These are phyloP conservation scores for Chalciporus chontae DNA, from an alignment of 768 basidiomycete species.

Conservation along the genomic window DNA sequence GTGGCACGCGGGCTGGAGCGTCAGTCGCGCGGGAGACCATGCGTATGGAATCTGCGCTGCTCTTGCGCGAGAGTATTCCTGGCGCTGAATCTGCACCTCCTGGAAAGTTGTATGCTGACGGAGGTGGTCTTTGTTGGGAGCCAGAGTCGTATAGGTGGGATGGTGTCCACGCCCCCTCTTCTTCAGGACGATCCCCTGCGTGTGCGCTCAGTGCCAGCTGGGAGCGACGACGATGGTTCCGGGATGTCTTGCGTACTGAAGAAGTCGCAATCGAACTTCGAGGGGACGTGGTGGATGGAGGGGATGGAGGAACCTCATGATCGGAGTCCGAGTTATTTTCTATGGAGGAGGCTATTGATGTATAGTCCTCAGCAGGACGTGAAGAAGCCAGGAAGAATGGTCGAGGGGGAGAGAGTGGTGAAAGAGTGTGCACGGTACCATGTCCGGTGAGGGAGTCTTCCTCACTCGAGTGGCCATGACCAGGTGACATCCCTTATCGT, in stretches of 20 bases:
- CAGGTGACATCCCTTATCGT: conserved; percentile 12
- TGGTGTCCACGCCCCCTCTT: conserved; percentile 18
- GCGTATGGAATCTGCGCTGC: conserved; percentile 40
- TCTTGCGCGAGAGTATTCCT: conserved; percentile 40
- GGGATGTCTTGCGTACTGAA: conserved; percentile 16
- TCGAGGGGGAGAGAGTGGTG: conserved; percentile 32
- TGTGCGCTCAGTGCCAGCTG: conserved; percentile 22
- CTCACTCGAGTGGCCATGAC: conserved; percentile 21
- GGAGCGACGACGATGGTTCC: conserved; percentile 24
- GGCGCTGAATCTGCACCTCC: conserved; percentile 64
- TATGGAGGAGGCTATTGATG: conserved; percentile 13
- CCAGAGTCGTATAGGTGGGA: conserved; percentile 9
- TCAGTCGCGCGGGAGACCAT: conserved; percentile 23
- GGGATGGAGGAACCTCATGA: conserved; percentile 20
- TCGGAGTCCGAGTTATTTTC: conserved; percentile 32
- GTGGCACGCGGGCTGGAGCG: conserved; percentile 19
- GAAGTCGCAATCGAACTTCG: conserved; percentile 12
- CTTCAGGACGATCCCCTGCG: conserved; percentile 7
- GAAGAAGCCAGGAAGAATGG: conserved; percentile 35
- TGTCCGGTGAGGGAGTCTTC: conserved; percentile 22
- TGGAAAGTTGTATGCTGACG: conserved; percentile 42
- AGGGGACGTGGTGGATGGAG: conserved; percentile 15
- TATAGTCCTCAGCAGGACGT: conserved; percentile 19
- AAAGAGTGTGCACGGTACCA: background rate
- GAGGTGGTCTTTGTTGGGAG: conserved; percentile 30